phyloP scores from a whole-genome alignment of 2,329 filamentous ascomycete species.

The Emydomyces testavorans region DNA sequence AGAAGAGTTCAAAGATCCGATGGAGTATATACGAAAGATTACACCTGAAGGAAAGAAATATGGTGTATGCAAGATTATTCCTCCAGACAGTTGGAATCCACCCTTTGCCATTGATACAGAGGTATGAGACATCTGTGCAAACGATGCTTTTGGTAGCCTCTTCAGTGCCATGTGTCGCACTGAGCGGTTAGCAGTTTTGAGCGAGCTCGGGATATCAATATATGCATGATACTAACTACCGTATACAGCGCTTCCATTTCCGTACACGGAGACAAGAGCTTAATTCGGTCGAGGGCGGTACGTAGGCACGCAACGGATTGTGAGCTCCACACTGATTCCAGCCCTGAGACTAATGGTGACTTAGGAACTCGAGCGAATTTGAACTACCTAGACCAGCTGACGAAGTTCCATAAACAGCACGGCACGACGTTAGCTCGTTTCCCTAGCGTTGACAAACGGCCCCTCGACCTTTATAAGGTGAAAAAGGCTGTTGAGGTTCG shows the following conservation, averaged over 20 bases:
- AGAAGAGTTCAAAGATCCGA: conserved; percentile 89
- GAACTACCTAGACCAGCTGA: conserved; percentile 86
- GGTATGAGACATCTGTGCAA: conserved; percentile 44
- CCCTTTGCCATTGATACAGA: conserved; percentile 94
- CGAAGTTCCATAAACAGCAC: conserved; percentile 94
- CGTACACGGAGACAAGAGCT: conserved; percentile 90
- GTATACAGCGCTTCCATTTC: conserved; percentile 78
- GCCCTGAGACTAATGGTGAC: conserved; percentile 27
- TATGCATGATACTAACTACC: neutral
- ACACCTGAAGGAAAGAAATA: conserved; percentile 72
- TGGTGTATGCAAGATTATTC: conserved; percentile 91
- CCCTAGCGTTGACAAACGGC: conserved; percentile 94
- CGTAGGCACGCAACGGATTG: conserved; percentile 15
- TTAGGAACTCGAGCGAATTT: conserved; percentile 86
- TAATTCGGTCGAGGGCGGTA: conserved; percentile 97
- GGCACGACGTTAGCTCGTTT: conserved; percentile 88
- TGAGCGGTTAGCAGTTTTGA: neutral
- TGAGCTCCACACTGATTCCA: neutral
- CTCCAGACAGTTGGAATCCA: conserved; percentile 86
- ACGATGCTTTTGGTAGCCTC: neutral
- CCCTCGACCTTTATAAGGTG: conserved; percentile 84
- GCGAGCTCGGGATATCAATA: neutral
- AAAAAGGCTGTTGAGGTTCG: conserved; percentile 94
- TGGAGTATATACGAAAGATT: conserved; percentile 89
- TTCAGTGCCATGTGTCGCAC: neutral